Evolutionary conservation across 2,329 filamentous ascomycete species (phyloP).

Genomic region (Plectosphaerella plurivora): DNA sequence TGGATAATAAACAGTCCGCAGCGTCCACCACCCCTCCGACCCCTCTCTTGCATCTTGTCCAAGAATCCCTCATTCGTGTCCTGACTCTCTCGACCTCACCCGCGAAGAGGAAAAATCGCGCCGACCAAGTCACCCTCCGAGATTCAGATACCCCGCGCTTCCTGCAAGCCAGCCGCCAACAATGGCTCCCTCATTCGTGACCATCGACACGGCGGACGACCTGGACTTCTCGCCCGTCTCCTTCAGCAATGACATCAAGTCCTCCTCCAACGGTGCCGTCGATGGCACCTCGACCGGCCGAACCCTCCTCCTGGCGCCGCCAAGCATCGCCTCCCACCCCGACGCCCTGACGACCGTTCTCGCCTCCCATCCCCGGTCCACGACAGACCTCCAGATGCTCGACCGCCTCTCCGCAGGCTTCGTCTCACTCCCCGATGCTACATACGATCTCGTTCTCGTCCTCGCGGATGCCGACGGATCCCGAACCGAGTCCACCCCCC

Average conservation of each 20-base stretch:
- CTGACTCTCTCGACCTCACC: too few species aligned
- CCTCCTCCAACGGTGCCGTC: conserved; percentile 8
- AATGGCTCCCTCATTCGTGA: conserved; percentile 50
- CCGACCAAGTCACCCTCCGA: too few species aligned
- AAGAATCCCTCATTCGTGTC: too few species aligned
- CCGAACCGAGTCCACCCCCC: conserved; percentile 55
- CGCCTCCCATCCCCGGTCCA: conserved; percentile 65
- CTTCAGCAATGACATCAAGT: conserved; percentile 13
- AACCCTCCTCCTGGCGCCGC: conserved; percentile 83
- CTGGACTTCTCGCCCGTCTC: conserved; percentile 31
- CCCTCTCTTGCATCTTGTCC: too few species aligned
- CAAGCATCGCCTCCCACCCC: conserved; percentile 82
- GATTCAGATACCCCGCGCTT: not conserved
- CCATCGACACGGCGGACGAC: conserved; percentile 52
- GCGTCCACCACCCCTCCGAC: too few species aligned
- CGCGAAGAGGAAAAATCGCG: too few species aligned
- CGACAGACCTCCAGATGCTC: conserved; percentile 94
- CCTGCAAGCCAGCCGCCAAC: conserved; percentile 8
- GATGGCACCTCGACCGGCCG: conserved; percentile 31
- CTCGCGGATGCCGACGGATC: conserved; percentile 73
- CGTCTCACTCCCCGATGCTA: conserved; percentile 67
- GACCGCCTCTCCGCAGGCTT: conserved; percentile 83
- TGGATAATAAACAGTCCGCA: too few species aligned
- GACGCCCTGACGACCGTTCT: conserved; percentile 70
- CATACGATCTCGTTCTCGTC: conserved; percentile 82